phyloP scores from a whole-genome alignment of 2,329 filamentous ascomycete species.

The Onygena corvina region DNA sequence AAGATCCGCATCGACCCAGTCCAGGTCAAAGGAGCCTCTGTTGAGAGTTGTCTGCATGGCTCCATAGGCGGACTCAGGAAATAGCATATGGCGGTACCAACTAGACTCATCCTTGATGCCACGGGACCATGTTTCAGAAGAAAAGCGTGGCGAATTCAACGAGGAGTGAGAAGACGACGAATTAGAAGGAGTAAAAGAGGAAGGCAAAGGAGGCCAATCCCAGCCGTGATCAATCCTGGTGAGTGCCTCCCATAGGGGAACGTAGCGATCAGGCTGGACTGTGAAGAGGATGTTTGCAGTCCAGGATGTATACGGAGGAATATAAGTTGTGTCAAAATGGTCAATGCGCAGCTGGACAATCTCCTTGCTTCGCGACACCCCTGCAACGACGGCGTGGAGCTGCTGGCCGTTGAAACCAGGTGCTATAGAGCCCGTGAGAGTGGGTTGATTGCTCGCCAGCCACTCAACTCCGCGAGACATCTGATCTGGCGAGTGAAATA shows the following conservation, averaged over 20 bases:
- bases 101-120: constrained; percentile 9
- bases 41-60: constrained; percentile 30
- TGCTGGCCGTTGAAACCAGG: constrained; percentile 21
- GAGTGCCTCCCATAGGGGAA: constrained; percentile 18
- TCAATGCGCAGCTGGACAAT: constrained; percentile 17
- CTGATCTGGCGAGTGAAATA: constrained; percentile 17
- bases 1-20: constrained; percentile 30
- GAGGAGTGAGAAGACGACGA: too few relatives aligned
- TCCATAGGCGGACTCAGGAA: constrained; percentile 31
- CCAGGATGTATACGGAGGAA: constrained; percentile 1
- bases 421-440: constrained; percentile 15
- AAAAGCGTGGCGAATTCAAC: too few relatives aligned
- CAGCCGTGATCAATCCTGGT: constrained; percentile 22
- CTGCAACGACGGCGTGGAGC: constrained; percentile 19
- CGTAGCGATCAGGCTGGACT: constrained; percentile 14
- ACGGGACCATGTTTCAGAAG: constrained; percentile 25
- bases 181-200: constrained; percentile 35
- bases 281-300: constrained; percentile 19
- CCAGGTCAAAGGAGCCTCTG: constrained; percentile 23
- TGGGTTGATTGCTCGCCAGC: constrained; percentile 15
- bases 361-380: constrained; percentile 16
- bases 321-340: constrained; percentile 9
- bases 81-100: constrained; percentile 32
- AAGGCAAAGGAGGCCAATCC: constrained; percentile 41
- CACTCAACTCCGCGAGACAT: constrained; percentile 15